A percentile compares a stretch with the other conserved stretches of the same genome.
Conservation (phyloP, 306 rosid species). For the Prunus mume region DNA sequence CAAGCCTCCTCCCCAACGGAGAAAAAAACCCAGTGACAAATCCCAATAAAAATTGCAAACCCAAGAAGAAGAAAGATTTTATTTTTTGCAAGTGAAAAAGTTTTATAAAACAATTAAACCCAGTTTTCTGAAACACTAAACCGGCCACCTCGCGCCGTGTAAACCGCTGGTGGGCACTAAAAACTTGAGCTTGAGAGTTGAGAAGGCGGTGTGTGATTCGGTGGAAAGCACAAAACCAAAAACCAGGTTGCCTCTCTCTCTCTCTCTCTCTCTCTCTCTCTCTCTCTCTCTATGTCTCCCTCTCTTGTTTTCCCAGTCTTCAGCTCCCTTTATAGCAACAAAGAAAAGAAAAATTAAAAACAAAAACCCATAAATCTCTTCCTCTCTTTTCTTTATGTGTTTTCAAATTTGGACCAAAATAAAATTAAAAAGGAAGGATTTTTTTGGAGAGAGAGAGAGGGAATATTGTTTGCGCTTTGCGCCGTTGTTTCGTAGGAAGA, state of each 20-base stretch:
- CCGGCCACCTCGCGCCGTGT: slow-evolving; percentile 34
- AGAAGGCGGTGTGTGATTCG: slow-evolving; percentile 8
- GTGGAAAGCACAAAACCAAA: slow-evolving; percentile 18
- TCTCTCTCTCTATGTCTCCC: not conserved
- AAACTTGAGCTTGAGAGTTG: not conserved
- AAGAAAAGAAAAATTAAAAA: not conserved
- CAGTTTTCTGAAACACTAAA: slow-evolving; percentile 15
- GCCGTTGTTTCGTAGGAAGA: slow-evolving; percentile 65
- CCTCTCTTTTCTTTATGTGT: not conserved
- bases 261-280: not conserved
- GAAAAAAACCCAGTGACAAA: slow-evolving; percentile 17
- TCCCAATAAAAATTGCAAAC: slow-evolving; percentile 15
- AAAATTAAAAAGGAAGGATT: slow-evolving; percentile 13
- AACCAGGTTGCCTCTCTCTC: not conserved
- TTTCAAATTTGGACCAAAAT: slow-evolving; percentile 8
- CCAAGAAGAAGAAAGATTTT: not conserved
- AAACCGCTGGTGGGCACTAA: slow-evolving; percentile 17
- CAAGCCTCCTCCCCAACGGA: slow-evolving; percentile 13
- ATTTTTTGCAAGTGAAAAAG: not conserved
- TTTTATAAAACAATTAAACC: not conserved
- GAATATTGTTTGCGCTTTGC: slow-evolving; percentile 26
- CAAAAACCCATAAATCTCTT: not conserved
- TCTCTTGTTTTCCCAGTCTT: not conserved
- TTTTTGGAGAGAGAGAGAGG: not conserved
- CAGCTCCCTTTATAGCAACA: slow-evolving; percentile 14